Evolutionary conservation across 1,284 basidiomycete genomes (phyloP).

Genomic region (Leccinum fallax): DNA sequence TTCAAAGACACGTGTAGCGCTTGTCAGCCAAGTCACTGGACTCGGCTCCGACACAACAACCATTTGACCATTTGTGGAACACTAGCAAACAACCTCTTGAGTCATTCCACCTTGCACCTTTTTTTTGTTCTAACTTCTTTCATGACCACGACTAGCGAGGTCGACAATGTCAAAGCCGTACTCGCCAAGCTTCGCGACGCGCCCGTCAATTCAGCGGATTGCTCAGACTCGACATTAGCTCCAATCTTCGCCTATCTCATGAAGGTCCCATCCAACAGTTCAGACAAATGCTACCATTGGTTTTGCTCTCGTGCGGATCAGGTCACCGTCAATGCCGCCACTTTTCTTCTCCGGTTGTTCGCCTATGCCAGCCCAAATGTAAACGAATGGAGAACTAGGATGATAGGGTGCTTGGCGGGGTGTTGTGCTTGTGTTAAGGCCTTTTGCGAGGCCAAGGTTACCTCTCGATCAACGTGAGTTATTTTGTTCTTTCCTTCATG

Average conservation of each 20-base stretch:
- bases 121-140: slow-evolving; percentile 5
- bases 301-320: slow-evolving; percentile 63
- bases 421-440: slow-evolving; percentile 72
- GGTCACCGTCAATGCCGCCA: slow-evolving; percentile 62
- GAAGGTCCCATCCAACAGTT: slow-evolving; percentile 38
- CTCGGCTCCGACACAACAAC: neutral
- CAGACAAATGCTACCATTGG: slow-evolving; percentile 61
- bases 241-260: slow-evolving; percentile 62
- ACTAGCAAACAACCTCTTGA: neutral
- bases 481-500: neutral
- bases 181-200: slow-evolving; percentile 55
- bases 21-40: neutral
- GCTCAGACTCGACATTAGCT: slow-evolving; percentile 53
- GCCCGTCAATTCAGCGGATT: slow-evolving; percentile 52
- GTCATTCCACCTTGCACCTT: neutral
- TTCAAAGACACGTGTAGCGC: neutral
- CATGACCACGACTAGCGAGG: slow-evolving; percentile 32
- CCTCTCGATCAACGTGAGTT: slow-evolving; percentile 69
- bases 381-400: slow-evolving; percentile 60
- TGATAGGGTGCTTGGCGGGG: slow-evolving; percentile 56
- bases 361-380: slow-evolving; percentile 70
- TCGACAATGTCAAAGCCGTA: slow-evolving; percentile 43
- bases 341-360: slow-evolving; percentile 78
- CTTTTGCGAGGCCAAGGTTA: slow-evolving; percentile 63
- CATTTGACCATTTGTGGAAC: neutral